These are phyloP conservation scores for Coemansia javaensis DNA, from an alignment of 192 early-diverging fungal species.

Conservation along the genomic window DNA sequence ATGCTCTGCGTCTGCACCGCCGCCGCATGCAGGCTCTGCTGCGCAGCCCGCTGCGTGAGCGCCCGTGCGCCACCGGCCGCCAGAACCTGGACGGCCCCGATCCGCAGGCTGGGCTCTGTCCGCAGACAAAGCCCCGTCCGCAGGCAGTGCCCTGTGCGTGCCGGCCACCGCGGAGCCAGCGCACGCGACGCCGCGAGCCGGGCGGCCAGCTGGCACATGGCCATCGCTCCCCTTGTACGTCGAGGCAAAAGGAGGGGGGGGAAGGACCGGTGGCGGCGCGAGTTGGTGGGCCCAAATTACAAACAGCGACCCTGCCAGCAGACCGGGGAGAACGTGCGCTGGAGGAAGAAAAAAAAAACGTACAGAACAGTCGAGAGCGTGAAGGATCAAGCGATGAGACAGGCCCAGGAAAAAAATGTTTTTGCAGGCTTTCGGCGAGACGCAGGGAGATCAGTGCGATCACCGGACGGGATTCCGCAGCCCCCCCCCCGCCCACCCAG, in stretches of 20 bases:
- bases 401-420: not conserved
- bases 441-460: too few species aligned
- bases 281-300: not conserved
- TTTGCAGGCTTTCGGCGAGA: not conserved
- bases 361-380: not conserved
- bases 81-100: too few species aligned
- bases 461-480: too few species aligned
- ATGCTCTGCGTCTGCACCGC: slow-evolving; percentile 1
- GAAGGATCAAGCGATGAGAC: not conserved
- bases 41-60: slow-evolving; percentile 13
- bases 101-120: not conserved
- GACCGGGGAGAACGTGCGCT: too few species aligned
- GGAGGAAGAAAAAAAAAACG: not conserved
- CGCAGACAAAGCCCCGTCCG: too few species aligned
- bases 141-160: too few species aligned
- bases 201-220: slow-evolving; percentile 38
- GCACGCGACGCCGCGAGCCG: slow-evolving; percentile 8
- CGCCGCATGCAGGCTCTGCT: slow-evolving; percentile 11
- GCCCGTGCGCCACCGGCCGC: too few species aligned
- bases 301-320: not conserved
- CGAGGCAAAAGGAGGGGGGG: not conserved
- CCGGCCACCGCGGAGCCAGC: not conserved
- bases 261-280: not conserved
- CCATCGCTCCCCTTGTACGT: not conserved
- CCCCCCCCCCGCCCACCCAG: too few species aligned